Evolutionary conservation across 1,139 yeast species (phyloP), one percentile per base, ranked within the genome.

Genomic region (Pichia sp.): DNA sequence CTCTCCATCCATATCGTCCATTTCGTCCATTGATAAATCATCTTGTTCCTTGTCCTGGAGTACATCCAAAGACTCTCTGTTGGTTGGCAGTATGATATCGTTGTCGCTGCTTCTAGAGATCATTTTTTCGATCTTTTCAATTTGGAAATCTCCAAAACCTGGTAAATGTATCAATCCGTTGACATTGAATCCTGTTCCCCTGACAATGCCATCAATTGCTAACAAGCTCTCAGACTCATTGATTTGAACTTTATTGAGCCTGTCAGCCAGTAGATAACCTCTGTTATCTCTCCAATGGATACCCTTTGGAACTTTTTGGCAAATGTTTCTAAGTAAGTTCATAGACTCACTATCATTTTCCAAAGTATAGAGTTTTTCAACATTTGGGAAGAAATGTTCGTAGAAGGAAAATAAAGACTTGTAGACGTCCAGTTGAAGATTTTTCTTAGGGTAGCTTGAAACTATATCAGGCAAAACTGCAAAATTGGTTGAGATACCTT

Each of bases 201-300:
- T 81, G 2, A 88, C 88, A 6, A 84, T 80, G 49, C 99, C 99
- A 66, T 85, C 87, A 8, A 92, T 79, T 3, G 81, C 80, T 42
- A 90, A 67, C 7, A 65, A 56, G 3, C 74, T 72, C 44, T 74
- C 75, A 19, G 70, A 65, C 30, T 73, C 71, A 34, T 51, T 38
- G 11, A 53, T 10, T 8, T 72, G 72, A n/a, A 72, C 70, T 76
- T 81, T 85, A 41, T 71, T 70, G 1, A 83, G 75, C 2, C 71
- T 65, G 62, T 90, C 96, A 1, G 96, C 95, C 19, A 93, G 78
- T 59, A 93, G 55, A 73, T 92, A 95, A 8, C 96, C 95, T 67
- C 99, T 78, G 30, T 84, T 74, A 63, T 93, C 98, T 73, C 99
- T 84, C 99, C 99, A 95, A 42, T 80, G 79, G 45, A 95, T 76